Evolutionary conservation across 768 basidiomycete genomes (phyloP).

Genomic region (Astraeus odoratus): DNA sequence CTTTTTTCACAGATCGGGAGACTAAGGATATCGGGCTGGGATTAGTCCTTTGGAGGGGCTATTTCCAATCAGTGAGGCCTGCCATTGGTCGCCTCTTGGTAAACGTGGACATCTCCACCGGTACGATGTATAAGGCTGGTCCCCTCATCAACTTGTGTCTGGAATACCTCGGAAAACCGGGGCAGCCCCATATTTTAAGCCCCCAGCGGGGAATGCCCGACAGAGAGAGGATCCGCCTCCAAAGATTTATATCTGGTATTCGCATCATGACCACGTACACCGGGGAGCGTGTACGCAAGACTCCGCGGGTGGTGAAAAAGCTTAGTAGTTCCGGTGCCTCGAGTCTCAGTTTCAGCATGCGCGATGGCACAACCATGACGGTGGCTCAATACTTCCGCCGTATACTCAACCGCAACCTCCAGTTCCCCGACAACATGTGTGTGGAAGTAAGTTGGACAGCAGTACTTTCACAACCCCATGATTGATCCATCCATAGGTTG

Average conservation of each 20-base stretch:
- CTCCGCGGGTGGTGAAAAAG: constrained; percentile 57
- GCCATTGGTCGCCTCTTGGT: constrained; percentile 55
- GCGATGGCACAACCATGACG: constrained; percentile 47
- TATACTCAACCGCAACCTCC: constrained; percentile 45
- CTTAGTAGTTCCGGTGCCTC: constrained; percentile 48
- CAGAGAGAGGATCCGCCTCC: constrained; percentile 46
- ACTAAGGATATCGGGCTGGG: constrained; percentile 51
- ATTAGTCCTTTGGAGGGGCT: constrained; percentile 69
- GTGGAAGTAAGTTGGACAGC: constrained; percentile 46
- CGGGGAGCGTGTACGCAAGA: constrained; percentile 30
- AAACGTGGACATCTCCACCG: constrained; percentile 75
- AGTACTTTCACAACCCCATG: not conserved
- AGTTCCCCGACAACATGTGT: constrained; percentile 59
- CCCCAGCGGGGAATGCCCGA: constrained; percentile 39
- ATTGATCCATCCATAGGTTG: constrained; percentile 40
- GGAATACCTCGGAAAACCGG: constrained; percentile 39
- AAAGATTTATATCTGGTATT: constrained; percentile 50
- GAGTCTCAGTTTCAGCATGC: constrained; percentile 46
- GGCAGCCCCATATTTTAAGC: constrained; percentile 28
- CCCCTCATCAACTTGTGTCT: constrained; percentile 51
- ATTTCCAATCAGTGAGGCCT: constrained; percentile 74
- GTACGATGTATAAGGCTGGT: constrained; percentile 67
- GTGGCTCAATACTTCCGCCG: constrained; percentile 58
- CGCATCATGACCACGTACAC: constrained; percentile 39
- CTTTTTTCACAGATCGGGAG: constrained; percentile 61